phyloP scores from a whole-genome alignment of 305 asterid genomes.

The Fraxinus nigra region DNA sequence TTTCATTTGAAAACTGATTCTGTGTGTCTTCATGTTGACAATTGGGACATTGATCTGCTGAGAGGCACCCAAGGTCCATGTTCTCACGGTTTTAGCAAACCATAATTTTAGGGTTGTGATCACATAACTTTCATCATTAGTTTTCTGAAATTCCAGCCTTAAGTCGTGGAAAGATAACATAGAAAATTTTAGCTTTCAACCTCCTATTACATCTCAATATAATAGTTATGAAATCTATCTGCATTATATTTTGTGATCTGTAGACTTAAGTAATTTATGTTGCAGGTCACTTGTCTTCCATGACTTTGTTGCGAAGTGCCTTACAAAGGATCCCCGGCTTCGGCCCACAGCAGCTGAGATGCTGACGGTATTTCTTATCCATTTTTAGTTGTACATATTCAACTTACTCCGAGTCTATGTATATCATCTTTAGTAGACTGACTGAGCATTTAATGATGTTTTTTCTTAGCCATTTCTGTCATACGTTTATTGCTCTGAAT shows the following conservation, averaged over 20 bases:
- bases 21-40: neutral
- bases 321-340: constrained; percentile 91
- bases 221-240: neutral
- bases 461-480: constrained; percentile 13
- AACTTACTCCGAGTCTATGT: neutral
- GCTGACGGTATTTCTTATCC: constrained; percentile 64
- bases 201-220: constrained; percentile 13
- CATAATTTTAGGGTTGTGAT: neutral
- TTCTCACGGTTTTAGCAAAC: neutral
- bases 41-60: neutral
- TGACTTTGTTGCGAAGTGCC: constrained; percentile 95
- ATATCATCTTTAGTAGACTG: constrained; percentile 12
- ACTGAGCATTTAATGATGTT: neutral
- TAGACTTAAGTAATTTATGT: constrained; percentile 20
- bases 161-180: neutral
- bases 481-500: constrained; percentile 13
- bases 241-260: constrained; percentile 14
- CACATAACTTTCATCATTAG: neutral
- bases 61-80: constrained; percentile 12
- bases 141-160: neutral
- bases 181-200: neutral
- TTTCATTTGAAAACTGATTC: neutral
- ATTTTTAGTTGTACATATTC: constrained; percentile 16
- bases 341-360: constrained; percentile 97
- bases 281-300: constrained; percentile 96